Evolutionary conservation across 2,329 filamentous ascomycete species (phyloP), one percentile per base, ranked within the genome.

Genomic region (Colletotrichum sp.): DNA sequence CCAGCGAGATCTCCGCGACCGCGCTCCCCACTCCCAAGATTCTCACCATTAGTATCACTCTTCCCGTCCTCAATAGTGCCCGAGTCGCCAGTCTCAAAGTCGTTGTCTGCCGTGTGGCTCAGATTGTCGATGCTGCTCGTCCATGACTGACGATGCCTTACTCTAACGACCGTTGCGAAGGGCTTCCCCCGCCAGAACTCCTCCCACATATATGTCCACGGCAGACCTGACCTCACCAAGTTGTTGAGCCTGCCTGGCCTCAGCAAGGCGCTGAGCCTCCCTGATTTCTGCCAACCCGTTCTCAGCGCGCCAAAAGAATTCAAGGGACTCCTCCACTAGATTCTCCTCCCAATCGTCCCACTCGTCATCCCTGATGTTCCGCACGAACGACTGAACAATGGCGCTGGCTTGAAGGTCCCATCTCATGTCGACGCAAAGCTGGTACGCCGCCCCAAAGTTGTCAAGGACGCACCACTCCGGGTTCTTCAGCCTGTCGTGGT

Each of bases 161-260:
- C n/a, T 52, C n/a, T 52, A 52, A n/a, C 43, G n/a, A n/a, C n/a
- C 43, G 43, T 52, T 12, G 10, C 12, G 9, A 48, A 18, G 39
- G 39, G 16, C 18, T n/a, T 7, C n/a, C n/a, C 43, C 12, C 43
- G n/a, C 43, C 43, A 21, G 10, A 12, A 21, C n/a, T 52, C n/a
- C n/a, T 5, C 5, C 2, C 10, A 52, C 39, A 6, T n/a, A 21
- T 13, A 21, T 13, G 43, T 12, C 12, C n/a, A 21, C 43, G n/a
- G 2, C 43, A 52, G n/a, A 12, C 10, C n/a, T 12, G 8, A 21
- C n/a, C 43, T 21, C 43, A 52, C 10, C n/a, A 52, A 52, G n/a
- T 0, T 21, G 1, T 21, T 48, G 39, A 48, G 18, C 39, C 0
- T 4, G 0, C 43, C n/a, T n/a, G n/a, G 4, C 36, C 10, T 52